Conservation (phyloP, 129 eudicot genomes). For the Helianthus tuberosus region DNA sequence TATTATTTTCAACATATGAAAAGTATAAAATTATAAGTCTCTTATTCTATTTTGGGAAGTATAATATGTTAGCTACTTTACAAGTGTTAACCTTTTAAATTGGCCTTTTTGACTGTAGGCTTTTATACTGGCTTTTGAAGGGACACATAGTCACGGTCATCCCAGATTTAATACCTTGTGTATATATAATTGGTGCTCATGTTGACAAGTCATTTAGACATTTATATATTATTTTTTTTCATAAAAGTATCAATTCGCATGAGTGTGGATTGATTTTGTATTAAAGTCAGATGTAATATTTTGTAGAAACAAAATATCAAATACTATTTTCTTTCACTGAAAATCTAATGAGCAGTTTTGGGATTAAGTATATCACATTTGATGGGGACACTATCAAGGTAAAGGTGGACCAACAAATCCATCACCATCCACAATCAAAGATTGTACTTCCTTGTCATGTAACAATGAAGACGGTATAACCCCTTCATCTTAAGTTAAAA, state of each 20-base stretch:
- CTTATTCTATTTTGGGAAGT: constrained; percentile 2
- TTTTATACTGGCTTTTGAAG: constrained; percentile 48
- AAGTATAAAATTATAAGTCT: no score
- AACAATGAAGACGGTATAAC: no score
- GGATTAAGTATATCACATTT: no score
- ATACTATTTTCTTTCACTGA: background rate
- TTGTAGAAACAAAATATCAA: background rate
- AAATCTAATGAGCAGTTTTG: no score
- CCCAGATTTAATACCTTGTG: constrained; percentile 9
- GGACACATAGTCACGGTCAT: constrained; percentile 35
- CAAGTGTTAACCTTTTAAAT: constrained; percentile 48
- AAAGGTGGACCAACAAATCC: no score
- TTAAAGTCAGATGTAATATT: background rate
- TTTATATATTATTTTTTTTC: background rate
- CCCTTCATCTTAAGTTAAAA: no score
- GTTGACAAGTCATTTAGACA: background rate
- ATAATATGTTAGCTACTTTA: constrained; percentile 32
- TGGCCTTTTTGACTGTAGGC: constrained; percentile 54
- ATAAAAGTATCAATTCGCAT: background rate
- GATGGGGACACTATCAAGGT: no score
- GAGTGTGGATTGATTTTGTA: background rate
- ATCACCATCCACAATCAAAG: no score
- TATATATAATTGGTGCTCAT: constrained; percentile 3
- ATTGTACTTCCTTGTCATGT: no score
- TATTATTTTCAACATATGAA: no score